Evolutionary conservation across 495 filamentous ascomycete genomes (phyloP).

Genomic region (Aspergillus nanangensis): DNA sequence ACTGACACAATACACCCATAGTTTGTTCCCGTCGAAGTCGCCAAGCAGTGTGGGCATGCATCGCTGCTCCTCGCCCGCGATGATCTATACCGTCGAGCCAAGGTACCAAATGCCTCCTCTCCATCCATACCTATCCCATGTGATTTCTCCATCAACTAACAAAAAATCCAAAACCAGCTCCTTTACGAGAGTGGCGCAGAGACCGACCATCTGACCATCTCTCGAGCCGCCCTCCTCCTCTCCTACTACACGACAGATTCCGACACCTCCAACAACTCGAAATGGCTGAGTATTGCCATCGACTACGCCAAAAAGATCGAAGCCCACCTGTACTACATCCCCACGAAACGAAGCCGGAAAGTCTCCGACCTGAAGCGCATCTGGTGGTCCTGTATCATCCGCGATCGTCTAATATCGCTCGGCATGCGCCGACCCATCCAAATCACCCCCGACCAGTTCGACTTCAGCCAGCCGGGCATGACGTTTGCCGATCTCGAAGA

Average conservation of each 20-base stretch:
- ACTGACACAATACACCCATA: not conserved
- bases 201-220: conserved; percentile 5
- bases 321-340: conserved; percentile 8
- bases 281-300: conserved; percentile 13
- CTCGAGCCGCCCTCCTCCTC: conserved; percentile 8
- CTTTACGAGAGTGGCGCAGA: conserved; percentile 11
- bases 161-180: too few species aligned
- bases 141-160: too few species aligned
- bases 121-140: too few species aligned
- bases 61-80: conserved; percentile 9
- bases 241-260: conserved; percentile 13
- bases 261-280: conserved; percentile 9
- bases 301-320: conserved; percentile 9
- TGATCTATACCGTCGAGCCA: conserved; percentile 11
- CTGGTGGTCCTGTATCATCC: conserved; percentile 15
- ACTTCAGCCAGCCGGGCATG: conserved; percentile 8
- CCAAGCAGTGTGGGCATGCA: conserved; percentile 13
- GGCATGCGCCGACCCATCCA: conserved; percentile 14
- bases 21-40: conserved; percentile 12
- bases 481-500: conserved; percentile 9
- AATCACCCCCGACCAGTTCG: conserved; percentile 11
- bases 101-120: too few species aligned
- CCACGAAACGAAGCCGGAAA: not conserved
- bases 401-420: conserved; percentile 12
- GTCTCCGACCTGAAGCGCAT: conserved; percentile 9